Evolutionary conservation across 345 rosid species (phyloP).

Genomic region (Melaleuca alternifolia): DNA sequence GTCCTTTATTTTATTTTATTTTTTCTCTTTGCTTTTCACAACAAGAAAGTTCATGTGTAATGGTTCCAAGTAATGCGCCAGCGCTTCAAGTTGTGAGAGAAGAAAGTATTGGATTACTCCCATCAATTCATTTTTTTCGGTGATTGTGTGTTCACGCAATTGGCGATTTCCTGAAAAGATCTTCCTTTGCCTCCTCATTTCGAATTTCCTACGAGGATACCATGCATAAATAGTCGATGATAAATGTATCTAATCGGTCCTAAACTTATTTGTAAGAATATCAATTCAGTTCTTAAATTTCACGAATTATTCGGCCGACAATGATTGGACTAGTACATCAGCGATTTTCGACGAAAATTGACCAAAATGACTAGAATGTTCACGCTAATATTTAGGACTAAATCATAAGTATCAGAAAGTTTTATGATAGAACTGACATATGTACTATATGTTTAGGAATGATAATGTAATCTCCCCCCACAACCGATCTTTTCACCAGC

Average conservation of each 20-base stretch:
- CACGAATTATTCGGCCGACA: accelerated
- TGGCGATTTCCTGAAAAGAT: no score
- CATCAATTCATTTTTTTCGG: background rate
- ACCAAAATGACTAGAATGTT: no score
- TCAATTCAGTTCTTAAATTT: background rate
- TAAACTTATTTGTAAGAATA: background rate
- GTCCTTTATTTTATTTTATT: background rate
- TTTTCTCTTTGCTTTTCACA: no score
- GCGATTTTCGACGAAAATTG: background rate
- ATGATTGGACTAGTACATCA: background rate
- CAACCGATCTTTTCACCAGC: background rate
- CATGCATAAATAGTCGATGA: background rate
- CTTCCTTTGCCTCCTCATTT: no score
- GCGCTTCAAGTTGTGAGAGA: background rate
- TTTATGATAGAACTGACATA: background rate
- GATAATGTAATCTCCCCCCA: accelerated
- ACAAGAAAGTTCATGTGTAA: background rate
- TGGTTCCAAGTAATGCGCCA: accelerated
- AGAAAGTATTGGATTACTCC: background rate
- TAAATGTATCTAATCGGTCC: background rate
- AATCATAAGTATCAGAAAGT: no score
- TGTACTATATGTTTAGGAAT: accelerated
- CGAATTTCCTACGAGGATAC: no score
- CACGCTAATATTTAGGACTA: background rate
- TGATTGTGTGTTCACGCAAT: background rate